phyloP scores from a whole-genome alignment of 1,284 basidiomycete species.

The Ceraceosorus bombacis region DNA sequence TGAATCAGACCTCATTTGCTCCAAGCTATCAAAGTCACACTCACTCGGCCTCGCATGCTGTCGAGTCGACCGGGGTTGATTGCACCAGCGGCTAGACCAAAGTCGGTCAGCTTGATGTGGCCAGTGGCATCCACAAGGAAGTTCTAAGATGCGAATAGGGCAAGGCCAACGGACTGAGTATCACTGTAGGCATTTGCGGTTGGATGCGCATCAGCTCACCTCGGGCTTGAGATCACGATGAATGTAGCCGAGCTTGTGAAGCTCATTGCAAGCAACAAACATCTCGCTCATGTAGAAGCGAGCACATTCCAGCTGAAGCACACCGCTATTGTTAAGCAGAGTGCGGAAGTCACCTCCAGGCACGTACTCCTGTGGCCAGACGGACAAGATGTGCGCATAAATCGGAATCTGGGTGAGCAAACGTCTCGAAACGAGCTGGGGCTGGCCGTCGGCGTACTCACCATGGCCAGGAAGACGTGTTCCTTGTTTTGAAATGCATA shows the following conservation, averaged over 20 bases:
- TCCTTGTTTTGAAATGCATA: conserved; percentile 47
- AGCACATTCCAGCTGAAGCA: conserved; percentile 52
- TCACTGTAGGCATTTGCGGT: not conserved
- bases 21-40: conserved; percentile 15
- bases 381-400: not conserved
- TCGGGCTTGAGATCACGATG: conserved; percentile 97
- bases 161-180: not conserved
- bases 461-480: conserved; percentile 47
- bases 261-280: conserved; percentile 47
- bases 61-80: conserved; percentile 93
- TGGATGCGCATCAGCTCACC: conserved; percentile 1
- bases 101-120: conserved; percentile 97
- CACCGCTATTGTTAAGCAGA: conserved; percentile 47
- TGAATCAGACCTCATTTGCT: not conserved
- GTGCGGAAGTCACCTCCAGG: conserved; percentile 48
- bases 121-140: conserved; percentile 92
- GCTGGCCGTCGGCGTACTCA: conserved; percentile 2
- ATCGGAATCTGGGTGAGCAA: not conserved
- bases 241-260: conserved; percentile 45
- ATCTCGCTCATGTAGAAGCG: conserved; percentile 48
- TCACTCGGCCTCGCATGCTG: conserved; percentile 79
- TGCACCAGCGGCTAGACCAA: conserved; percentile 92
- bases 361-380: conserved; percentile 53
- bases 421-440: not conserved
- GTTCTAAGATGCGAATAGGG: conserved; percentile 55